phyloP scores from a whole-genome alignment of 495 filamentous ascomycete genomes.

The Penicillium simplicissimum region DNA sequence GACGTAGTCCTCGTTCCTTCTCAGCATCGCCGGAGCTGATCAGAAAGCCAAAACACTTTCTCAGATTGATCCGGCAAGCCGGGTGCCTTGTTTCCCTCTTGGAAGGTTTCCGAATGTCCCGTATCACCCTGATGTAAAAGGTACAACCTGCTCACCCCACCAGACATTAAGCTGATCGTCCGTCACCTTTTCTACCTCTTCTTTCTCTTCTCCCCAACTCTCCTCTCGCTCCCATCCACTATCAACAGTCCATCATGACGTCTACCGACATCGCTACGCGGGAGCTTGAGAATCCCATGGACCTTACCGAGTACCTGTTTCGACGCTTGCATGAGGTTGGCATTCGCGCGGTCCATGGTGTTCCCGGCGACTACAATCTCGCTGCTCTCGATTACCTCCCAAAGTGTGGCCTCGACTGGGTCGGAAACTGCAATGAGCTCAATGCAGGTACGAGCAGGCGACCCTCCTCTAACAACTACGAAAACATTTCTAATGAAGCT shows the following conservation, averaged over 20 bases:
- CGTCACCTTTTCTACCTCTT: neutral
- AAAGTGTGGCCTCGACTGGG: slow-evolving; percentile 60
- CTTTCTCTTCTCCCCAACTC: neutral
- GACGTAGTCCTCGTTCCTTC: slow-evolving; percentile 24
- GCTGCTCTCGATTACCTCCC: slow-evolving; percentile 63
- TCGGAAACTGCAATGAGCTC: slow-evolving; percentile 74
- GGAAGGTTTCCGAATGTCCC: slow-evolving; percentile 12
- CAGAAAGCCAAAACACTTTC: neutral
- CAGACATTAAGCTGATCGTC: neutral
- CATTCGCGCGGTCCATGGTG: slow-evolving; percentile 61
- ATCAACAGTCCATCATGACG: slow-evolving; percentile 33
- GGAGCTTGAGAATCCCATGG: slow-evolving; percentile 56
- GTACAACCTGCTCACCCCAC: neutral
- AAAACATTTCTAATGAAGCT: neutral
- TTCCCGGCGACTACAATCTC: slow-evolving; percentile 61
- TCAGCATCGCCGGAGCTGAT: neutral
- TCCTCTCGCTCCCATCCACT: neutral
- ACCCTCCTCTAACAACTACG: neutral
- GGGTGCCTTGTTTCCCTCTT: slow-evolving; percentile 11
- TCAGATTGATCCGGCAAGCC: neutral
- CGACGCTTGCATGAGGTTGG: slow-evolving; percentile 63
- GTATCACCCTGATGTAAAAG: slow-evolving; percentile 5
- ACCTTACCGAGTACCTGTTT: slow-evolving; percentile 64
- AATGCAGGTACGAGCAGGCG: slow-evolving; percentile 55
- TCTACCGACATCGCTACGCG: slow-evolving; percentile 54